Evolutionary conservation across 345 rosid genomes (phyloP).

Genomic region (Aegle marmelos): DNA sequence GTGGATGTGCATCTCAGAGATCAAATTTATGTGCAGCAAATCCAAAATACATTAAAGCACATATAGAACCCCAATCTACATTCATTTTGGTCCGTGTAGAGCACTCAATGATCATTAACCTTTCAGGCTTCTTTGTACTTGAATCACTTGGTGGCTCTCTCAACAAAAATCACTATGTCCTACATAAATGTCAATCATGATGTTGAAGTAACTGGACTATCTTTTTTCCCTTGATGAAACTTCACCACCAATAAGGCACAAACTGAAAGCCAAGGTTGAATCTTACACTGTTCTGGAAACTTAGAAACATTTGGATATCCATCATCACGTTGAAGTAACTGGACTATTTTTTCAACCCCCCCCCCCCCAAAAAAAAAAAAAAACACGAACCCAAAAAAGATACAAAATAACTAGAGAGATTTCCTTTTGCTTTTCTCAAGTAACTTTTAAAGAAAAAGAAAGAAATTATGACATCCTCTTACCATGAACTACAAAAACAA

Average conservation of each 20-base stretch:
- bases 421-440: background rate
- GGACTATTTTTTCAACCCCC: background rate
- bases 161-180: background rate
- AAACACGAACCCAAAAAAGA: background rate
- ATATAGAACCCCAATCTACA: background rate
- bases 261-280: background rate
- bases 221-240: background rate
- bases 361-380: too few relatives aligned
- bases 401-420: background rate
- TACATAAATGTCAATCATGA: background rate
- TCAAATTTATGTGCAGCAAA: background rate
- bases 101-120: background rate
- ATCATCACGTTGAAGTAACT: background rate
- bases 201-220: background rate
- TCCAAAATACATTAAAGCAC: background rate
- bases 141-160: background rate
- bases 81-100: background rate
- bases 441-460: background rate
- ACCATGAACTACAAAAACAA: background rate
- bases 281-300: background rate
- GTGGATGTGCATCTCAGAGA: background rate
- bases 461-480: too few relatives aligned
- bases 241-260: background rate
- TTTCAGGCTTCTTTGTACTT: background rate
- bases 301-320: background rate